Base-by-base conservation (phyloP, 108 stramenopile genomes). In the Ochromonas danica region DNA sequence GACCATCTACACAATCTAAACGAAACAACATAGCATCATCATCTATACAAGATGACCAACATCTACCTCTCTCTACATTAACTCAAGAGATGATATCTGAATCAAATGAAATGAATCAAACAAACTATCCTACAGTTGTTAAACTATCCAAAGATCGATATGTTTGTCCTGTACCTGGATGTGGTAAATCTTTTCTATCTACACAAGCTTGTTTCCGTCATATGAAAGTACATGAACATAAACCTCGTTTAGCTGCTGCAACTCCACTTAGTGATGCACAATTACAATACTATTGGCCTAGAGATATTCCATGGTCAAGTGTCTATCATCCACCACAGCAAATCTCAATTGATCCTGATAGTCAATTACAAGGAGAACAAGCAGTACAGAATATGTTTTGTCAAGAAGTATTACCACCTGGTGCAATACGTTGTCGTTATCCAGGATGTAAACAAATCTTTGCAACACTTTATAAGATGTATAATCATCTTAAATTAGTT, bases 111-210 rank as follows among this genome's bases (percentile, higher is more conserved):
- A 22, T 22, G 51, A 10, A 22, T 22, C 51, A 57, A 22, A 22
- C 17, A 10, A 17, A 57, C 51, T 10, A 57, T 22, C 17, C 51
- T 10, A 10, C 22, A 10, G 51, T 57, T 10, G 17, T 10, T 22
- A 10, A 17, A 10, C 17, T 22, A 22, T 57, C 51, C 40, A 40
- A 14, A 10, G 67, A 41, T 27, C 43, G 72, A 3, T 75, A 35
- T 25, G 27, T 75, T 27, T 75, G 72, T 41, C 72, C 72, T 6
- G 6, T 75, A 6, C 72, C 72, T 10, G 72, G 14, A 14, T 75
- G 72, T 41, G 72, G 72, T 33, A 31, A 6, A 33, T 41, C 45
- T 6, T 75, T 75, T 60, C 14, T 27, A 10, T 75, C 72, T 6
- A 27, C 17, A 27, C 14, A 75, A 6, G 72, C 35, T 10, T 38